Conservation (phyloP, 345 rosid species). For the Acer yangbiense region DNA sequence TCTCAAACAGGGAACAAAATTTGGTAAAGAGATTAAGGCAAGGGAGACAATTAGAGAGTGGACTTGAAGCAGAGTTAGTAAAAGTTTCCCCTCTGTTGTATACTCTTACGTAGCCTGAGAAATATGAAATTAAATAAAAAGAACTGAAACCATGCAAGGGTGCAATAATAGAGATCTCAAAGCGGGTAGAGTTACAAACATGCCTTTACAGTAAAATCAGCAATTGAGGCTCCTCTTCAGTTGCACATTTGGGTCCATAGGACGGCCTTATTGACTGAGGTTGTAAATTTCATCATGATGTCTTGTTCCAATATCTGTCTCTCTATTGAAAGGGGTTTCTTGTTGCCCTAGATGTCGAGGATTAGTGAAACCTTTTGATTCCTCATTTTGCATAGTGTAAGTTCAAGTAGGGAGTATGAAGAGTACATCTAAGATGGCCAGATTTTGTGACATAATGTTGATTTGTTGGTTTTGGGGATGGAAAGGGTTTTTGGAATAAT, state of each 20-base stretch:
- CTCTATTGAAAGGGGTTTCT: not conserved
- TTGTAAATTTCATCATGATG: not conserved
- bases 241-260: not conserved
- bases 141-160: constrained; percentile 3
- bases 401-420: not conserved
- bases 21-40: not conserved
- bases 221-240: not conserved
- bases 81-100: not conserved
- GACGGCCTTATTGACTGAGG: not conserved
- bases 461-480: not conserved
- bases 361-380: not conserved
- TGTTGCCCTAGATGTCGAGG: not conserved
- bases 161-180: not conserved
- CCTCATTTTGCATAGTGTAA: not conserved
- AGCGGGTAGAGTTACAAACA: not conserved
- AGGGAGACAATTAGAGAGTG: not conserved
- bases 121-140: not conserved
- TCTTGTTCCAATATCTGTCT: not conserved
- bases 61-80: not conserved
- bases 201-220: not conserved
- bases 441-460: not conserved
- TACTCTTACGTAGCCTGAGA: not conserved
- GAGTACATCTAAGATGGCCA: not conserved
- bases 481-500: not conserved
- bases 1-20: not conserved